These are phyloP conservation scores for Secale cereale DNA, from an alignment of 176 grass and related monocot genomes.

Conservation along the genomic window DNA sequence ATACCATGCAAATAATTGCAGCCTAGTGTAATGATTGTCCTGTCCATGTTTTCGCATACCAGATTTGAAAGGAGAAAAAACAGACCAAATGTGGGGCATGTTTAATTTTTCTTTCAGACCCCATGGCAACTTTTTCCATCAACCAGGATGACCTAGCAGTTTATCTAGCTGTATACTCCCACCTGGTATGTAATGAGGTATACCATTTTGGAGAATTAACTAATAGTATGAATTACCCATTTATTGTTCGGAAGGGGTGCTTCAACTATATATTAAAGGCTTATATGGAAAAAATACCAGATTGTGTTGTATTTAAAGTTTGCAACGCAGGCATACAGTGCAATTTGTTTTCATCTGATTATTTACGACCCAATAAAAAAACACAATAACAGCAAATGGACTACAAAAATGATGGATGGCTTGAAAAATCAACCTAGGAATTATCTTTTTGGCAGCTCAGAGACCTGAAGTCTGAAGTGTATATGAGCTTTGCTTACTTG, in stretches of 20 bases:
- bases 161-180: neutral
- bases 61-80: neutral
- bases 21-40: conserved; percentile 8
- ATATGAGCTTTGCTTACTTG: neutral
- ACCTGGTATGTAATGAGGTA: neutral
- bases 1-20: neutral
- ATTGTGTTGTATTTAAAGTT: conserved; percentile 1
- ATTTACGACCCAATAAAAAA: neutral
- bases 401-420: neutral
- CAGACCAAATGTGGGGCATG: neutral
- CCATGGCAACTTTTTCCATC: neutral
- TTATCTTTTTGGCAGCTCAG: neutral
- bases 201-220: conserved; percentile 17
- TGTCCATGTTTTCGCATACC: no score
- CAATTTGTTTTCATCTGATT: conserved; percentile 8
- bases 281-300: neutral
- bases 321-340: neutral
- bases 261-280: neutral
- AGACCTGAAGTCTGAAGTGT: neutral
- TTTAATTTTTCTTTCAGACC: neutral
- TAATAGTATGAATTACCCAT: neutral
- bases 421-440: neutral
- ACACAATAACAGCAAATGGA: neutral
- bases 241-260: neutral
- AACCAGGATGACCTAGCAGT: neutral